These are phyloP conservation scores for Saccharomycopsis fodiens DNA, from an alignment of 805 yeast genomes.

Conservation along the genomic window DNA sequence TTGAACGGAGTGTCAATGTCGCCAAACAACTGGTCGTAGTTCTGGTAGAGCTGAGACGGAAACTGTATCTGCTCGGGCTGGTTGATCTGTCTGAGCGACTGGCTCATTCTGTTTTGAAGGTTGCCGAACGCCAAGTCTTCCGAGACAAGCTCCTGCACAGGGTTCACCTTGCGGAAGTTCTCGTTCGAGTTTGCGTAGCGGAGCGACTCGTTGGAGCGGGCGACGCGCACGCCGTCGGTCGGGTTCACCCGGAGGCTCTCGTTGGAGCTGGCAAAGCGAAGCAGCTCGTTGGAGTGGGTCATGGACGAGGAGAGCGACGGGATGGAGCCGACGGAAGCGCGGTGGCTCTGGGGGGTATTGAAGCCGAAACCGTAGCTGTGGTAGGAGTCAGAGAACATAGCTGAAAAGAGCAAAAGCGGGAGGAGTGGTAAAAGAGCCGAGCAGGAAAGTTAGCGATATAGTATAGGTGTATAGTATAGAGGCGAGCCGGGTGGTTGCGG, in stretches of 20 bases:
- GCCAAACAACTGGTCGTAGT: not conserved
- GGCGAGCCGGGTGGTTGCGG: not conserved
- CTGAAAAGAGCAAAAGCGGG: not conserved
- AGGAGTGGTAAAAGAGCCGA: not conserved
- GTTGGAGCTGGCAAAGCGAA: not conserved
- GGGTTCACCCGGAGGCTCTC: not conserved
- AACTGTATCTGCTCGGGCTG: not conserved
- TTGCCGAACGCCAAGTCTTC: not conserved
- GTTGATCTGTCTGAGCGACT: not conserved
- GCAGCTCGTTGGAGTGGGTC: conserved; percentile 14
- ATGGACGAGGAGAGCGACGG: conserved; percentile 14
- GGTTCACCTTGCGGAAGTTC: not conserved
- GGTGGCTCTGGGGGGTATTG: conserved; percentile 1
- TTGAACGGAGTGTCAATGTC: not conserved
- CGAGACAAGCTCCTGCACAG: not conserved
- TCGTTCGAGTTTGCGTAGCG: not conserved
- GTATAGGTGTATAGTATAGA: not conserved
- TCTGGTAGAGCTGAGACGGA: not conserved
- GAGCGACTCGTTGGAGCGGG: conserved; percentile 1
- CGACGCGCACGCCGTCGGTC: not conserved
- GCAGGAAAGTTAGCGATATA: not conserved
- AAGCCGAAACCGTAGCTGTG: not conserved
- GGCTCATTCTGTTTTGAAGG: not conserved
- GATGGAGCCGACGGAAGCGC: conserved; percentile 16
- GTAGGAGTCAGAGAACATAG: not conserved